Percentiles rank a stretch among this genome's conserved stretches.
These are phyloP conservation scores for Solanum peruvianum DNA, from an alignment of 257 asterid species.

Conservation along the genomic window DNA sequence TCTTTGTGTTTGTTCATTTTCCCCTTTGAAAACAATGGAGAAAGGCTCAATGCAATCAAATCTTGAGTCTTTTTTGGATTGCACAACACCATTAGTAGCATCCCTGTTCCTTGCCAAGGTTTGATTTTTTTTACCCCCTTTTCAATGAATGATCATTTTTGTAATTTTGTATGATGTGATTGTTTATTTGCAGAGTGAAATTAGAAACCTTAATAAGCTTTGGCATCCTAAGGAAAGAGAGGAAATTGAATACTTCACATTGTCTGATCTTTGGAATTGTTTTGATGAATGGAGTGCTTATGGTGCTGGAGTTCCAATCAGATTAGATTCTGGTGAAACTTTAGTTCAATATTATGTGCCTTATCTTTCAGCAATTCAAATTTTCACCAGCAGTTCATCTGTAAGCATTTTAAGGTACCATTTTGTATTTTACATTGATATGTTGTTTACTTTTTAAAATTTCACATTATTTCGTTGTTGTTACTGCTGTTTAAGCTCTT, in stretches of 20 bases:
- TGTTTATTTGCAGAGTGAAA: conserved; percentile 41
- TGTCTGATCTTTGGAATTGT: conserved; percentile 80
- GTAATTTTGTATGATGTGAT: neutral
- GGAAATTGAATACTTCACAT: conserved; percentile 63
- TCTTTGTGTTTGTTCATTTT: neutral
- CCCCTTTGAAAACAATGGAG: conserved; percentile 3
- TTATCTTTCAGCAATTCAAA: conserved; percentile 88
- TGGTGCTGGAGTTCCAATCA: conserved; percentile 81
- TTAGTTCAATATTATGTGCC: conserved; percentile 81
- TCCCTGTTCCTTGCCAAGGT: conserved; percentile 39
- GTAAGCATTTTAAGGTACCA: conserved; percentile 54
- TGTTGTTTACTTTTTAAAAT: neutral
- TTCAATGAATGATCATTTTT: neutral
- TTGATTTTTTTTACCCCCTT: neutral
- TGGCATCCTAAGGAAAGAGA: conserved; percentile 94
- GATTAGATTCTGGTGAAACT: conserved; percentile 55
- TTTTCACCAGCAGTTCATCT: conserved; percentile 75
- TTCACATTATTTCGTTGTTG: neutral
- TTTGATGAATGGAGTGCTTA: conserved; percentile 96
- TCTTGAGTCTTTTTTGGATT: conserved; percentile 25
- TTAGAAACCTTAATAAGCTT: conserved; percentile 71
- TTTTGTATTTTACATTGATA: neutral
- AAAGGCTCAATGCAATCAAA: conserved; percentile 30
- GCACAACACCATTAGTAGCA: conserved; percentile 27
- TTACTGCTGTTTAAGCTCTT: neutral